phyloP scores from a whole-genome alignment of 2,329 filamentous ascomycete genomes.

The Fusarium sp. region DNA sequence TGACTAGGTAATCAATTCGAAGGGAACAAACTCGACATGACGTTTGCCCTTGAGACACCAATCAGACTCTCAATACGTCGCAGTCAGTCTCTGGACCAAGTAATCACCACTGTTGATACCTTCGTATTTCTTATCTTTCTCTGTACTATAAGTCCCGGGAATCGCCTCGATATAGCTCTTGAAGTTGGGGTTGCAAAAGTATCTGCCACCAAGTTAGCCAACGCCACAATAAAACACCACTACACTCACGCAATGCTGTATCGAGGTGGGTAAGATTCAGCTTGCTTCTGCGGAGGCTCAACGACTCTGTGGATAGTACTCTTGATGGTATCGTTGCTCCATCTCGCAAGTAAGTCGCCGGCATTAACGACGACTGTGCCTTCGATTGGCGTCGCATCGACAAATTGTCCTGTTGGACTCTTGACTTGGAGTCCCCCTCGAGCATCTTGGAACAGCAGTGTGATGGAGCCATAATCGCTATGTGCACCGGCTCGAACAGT shows the following conservation, averaged over 20 bases:
- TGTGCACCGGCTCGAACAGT: constrained; percentile 84
- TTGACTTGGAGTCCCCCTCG: constrained; percentile 69
- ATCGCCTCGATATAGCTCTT: constrained; percentile 81
- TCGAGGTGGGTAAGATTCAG: constrained; percentile 74
- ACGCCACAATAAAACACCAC: too few relatives aligned
- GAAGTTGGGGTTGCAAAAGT: constrained; percentile 91
- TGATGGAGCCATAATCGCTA: constrained; percentile 73
- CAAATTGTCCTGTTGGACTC: constrained; percentile 80
- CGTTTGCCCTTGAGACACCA: neutral
- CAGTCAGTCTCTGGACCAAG: constrained; percentile 78
- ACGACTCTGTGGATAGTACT: constrained; percentile 92
- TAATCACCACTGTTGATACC: constrained; percentile 85
- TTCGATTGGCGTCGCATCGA: constrained; percentile 85
- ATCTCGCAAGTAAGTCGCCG: constrained; percentile 85
- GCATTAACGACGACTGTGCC: constrained; percentile 90
- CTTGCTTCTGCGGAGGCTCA: constrained; percentile 75
- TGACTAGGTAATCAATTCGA: too few relatives aligned
- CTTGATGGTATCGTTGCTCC: constrained; percentile 92
- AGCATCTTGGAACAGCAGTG: constrained; percentile 70
- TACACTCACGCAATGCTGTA: constrained; percentile 83
- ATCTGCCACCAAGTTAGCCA: constrained; percentile 56
- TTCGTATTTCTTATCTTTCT: constrained; percentile 81
- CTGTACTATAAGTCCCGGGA: constrained; percentile 76
- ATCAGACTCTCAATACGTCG: constrained; percentile 69
- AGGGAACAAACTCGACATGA: neutral